A percentile compares a stretch with the other conserved stretches of the same genome.
phyloP scores from a whole-genome alignment of 2,329 filamentous ascomycete genomes.

The Fusarium begoniae region DNA sequence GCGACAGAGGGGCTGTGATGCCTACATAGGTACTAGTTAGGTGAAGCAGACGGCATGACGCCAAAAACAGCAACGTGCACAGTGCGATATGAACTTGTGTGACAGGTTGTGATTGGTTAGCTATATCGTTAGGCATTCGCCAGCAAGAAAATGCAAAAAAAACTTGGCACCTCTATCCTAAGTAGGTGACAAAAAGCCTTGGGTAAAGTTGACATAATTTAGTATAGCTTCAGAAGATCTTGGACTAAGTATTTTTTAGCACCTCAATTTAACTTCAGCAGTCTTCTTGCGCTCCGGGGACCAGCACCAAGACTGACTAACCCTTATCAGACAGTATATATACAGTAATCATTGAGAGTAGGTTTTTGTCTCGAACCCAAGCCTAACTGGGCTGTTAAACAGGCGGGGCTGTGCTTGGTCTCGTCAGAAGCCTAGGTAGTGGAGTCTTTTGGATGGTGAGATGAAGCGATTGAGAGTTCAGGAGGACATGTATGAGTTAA shows the following conservation, averaged over 20 bases:
- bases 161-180: too few relatives aligned
- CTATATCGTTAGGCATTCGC: neutral
- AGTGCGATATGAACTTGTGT: neutral
- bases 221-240: rapidly evolving
- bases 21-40: neutral
- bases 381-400: neutral
- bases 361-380: conserved; percentile 8
- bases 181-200: too few relatives aligned
- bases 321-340: conserved; percentile 8
- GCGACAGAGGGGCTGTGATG: conserved; percentile 27
- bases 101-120: conserved; percentile 9
- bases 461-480: neutral
- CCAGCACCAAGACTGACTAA: too few relatives aligned
- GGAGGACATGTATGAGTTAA: neutral
- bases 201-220: too few relatives aligned
- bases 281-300: too few relatives aligned
- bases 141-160: too few relatives aligned
- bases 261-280: too few relatives aligned
- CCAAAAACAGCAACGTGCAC: conserved; percentile 5
- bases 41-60: neutral
- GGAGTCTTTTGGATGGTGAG: neutral
- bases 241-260: too few relatives aligned
- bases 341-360: conserved; percentile 9
- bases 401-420: conserved; percentile 20
- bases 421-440: neutral